phyloP scores from a whole-genome alignment of 805 yeast species.

The Lipomyces spencermartinsiae region DNA sequence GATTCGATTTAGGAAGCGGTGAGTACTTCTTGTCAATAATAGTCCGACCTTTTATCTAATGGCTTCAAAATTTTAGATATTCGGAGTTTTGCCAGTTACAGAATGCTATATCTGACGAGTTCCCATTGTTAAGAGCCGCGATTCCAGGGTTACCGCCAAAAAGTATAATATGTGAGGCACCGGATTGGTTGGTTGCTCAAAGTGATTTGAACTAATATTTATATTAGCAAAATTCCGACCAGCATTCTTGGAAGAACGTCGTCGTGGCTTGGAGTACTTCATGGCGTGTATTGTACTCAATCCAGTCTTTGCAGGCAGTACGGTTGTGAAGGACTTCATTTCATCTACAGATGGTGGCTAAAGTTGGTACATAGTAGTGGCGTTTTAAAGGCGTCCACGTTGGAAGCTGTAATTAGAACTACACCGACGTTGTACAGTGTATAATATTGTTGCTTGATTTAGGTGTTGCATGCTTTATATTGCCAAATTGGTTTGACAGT shows the following conservation, averaged over 20 bases:
- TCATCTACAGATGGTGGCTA: conserved; percentile 3
- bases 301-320: conserved; percentile 48
- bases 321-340: conserved; percentile 47
- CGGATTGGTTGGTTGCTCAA: conserved; percentile 2
- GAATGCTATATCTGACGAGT: conserved; percentile 47
- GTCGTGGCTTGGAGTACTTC: conserved; percentile 55
- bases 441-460: neutral
- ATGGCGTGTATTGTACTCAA: conserved; percentile 53
- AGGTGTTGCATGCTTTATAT: neutral
- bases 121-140: conserved; percentile 48
- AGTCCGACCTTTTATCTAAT: neutral
- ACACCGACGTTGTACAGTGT: neutral
- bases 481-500: neutral
- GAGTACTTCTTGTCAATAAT: neutral
- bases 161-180: conserved; percentile 42
- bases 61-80: conserved; percentile 52
- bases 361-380: neutral
- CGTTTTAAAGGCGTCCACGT: neutral
- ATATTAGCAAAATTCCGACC: conserved; percentile 43
- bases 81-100: conserved; percentile 65
- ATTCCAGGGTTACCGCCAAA: conserved; percentile 58
- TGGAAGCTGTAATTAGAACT: neutral
- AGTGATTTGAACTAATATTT: conserved; percentile 34
- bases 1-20: conserved; percentile 26
- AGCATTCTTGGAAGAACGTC: conserved; percentile 49